Evolutionary conservation across 2,329 filamentous ascomycete genomes (phyloP).

Genomic region (Pseudocercospora pini-densiflorae): DNA sequence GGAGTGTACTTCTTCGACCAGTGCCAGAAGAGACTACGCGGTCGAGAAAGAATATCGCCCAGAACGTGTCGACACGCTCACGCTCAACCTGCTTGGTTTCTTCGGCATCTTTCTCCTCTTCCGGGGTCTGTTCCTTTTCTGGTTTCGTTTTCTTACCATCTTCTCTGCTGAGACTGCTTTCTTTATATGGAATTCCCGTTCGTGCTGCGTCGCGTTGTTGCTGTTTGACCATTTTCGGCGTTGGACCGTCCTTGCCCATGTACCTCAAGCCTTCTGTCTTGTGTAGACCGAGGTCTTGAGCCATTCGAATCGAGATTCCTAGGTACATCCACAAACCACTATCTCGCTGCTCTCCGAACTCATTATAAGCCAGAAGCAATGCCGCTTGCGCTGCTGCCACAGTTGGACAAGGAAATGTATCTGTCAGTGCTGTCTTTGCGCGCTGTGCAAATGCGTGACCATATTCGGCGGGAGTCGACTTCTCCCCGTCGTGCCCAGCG

Average conservation of each 20-base stretch:
- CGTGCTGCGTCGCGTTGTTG: conserved; percentile 13
- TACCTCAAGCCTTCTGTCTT: conserved; percentile 75
- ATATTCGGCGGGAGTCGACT: conserved; percentile 62
- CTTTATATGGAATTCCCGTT: conserved; percentile 4
- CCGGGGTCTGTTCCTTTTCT: conserved; percentile 56
- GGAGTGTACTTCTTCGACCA: conserved; percentile 79
- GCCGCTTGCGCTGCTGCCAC: conserved; percentile 84
- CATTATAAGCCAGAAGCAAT: conserved; percentile 82
- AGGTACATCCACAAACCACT: conserved; percentile 94
- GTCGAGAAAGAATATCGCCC: conserved; percentile 87
- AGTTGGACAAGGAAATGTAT: conserved; percentile 81
- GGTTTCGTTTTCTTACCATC: conserved; percentile 47
- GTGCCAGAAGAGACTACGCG: conserved; percentile 87
- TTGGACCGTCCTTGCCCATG: conserved; percentile 59
- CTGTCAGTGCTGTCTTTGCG: conserved; percentile 80
- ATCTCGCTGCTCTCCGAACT: conserved; percentile 86
- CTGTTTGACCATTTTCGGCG: conserved; percentile 59
- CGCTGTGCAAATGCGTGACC: conserved; percentile 79
- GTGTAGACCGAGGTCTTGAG: conserved; percentile 78
- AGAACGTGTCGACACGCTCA: conserved; percentile 85
- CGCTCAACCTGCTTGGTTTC: conserved; percentile 70
- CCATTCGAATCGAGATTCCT: conserved; percentile 83
- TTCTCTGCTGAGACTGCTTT: conserved; percentile 38
- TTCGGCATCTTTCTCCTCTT: conserved; percentile 59
- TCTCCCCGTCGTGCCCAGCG: conserved; percentile 50